Percentiles rank a stretch among this genome's conserved stretches.
phyloP scores from a whole-genome alignment of 371 early-diverging fungal species.

The Furculomyces boomerangus region DNA sequence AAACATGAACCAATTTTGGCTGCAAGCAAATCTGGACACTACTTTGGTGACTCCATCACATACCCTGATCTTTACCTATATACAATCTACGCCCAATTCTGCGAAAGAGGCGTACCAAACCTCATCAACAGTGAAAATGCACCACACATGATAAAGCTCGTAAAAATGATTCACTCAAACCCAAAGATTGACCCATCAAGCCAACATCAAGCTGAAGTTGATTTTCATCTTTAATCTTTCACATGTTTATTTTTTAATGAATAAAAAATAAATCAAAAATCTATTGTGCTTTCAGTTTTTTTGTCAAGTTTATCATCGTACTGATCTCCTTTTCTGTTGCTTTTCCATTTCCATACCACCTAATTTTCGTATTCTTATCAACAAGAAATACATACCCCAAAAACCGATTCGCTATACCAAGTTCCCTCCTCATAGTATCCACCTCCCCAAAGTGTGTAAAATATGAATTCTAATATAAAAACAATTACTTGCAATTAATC shows the following conservation, averaged over 20 bases:
- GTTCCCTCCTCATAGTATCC: constrained; percentile 9
- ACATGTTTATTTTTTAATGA: too few species aligned
- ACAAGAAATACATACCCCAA: constrained; percentile 23
- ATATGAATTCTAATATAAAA: constrained; percentile 5
- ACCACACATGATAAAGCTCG: neutral
- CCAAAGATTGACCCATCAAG: too few species aligned
- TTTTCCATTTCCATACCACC: constrained; percentile 25
- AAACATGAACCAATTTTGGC: constrained; percentile 10
- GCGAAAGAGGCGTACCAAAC: neutral
- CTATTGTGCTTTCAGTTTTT: neutral
- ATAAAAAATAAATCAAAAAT: neutral
- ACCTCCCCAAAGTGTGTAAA: constrained; percentile 21
- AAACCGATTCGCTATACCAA: constrained; percentile 22
- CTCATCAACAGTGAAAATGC: neutral
- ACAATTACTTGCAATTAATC: neutral
- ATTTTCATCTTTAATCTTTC: too few species aligned
- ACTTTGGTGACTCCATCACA: constrained; percentile 14
- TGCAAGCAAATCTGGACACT: constrained; percentile 20
- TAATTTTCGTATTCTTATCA: constrained; percentile 13
- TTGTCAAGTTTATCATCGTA: constrained; percentile 13
- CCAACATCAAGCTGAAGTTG: too few species aligned
- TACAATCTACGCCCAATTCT: neutral
- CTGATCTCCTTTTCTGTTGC: constrained; percentile 13
- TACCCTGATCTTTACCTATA: constrained; percentile 5
- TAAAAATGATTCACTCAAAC: neutral